Evolutionary conservation across 495 filamentous ascomycete species (phyloP).

Genomic region (Bacidia gigantensis): DNA sequence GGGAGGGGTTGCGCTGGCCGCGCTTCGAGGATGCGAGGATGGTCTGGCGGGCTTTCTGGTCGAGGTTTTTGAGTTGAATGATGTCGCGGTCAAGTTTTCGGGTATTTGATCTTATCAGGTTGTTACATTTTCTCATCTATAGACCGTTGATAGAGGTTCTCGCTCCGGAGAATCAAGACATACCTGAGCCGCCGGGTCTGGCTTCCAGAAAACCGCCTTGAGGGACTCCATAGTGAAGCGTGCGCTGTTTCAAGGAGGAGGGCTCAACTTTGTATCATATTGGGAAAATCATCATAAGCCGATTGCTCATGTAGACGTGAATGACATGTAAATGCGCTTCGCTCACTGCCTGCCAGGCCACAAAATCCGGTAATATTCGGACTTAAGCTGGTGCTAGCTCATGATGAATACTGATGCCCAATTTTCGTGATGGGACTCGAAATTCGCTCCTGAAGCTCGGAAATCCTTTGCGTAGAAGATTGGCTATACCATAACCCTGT

Average conservation of each 20-base stretch:
- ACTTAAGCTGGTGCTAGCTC: not conserved
- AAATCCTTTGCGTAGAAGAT: not conserved
- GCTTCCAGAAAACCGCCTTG: constrained; percentile 77
- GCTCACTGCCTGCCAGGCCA: not conserved
- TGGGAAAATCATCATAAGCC: too few relatives aligned
- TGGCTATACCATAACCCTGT: not conserved
- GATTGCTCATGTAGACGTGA: too few relatives aligned
- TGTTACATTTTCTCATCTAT: constrained; percentile 91
- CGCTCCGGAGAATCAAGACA: constrained; percentile 4
- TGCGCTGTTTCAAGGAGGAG: too few relatives aligned
- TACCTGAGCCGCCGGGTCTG: constrained; percentile 85
- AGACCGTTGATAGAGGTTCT: not conserved
- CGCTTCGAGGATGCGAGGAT: constrained; percentile 71
- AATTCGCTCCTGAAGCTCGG: not conserved
- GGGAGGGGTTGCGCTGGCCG: constrained; percentile 59
- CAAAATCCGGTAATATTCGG: not conserved
- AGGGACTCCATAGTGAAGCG: constrained; percentile 83
- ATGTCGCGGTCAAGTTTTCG: constrained; percentile 95
- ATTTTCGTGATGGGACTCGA: not conserved
- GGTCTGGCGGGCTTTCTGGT: constrained; percentile 70
- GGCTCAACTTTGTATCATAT: too few relatives aligned
- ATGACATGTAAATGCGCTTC: too few relatives aligned
- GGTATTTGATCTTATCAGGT: constrained; percentile 76
- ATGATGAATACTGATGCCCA: not conserved
- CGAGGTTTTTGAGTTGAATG: constrained; percentile 52